phyloP scores from a whole-genome alignment of 805 yeast species.

The Teunomyces atbi region DNA sequence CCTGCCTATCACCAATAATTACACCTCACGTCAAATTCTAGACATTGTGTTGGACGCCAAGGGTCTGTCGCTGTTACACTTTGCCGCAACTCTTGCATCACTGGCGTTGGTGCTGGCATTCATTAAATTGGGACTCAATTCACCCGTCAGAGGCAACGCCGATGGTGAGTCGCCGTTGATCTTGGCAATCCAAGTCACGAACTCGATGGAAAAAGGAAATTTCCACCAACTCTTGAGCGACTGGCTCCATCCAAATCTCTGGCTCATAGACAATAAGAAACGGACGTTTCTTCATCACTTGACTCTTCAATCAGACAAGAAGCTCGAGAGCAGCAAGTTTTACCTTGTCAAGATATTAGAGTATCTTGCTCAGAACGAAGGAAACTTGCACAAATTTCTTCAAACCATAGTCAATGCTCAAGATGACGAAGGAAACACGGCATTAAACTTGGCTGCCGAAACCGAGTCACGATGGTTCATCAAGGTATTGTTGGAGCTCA shows the following conservation, averaged over 20 bases:
- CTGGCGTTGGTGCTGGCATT: conserved; percentile 32
- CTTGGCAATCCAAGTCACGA: conserved; percentile 80
- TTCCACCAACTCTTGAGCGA: conserved; percentile 66
- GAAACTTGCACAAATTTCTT: conserved; percentile 17
- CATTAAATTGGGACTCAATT: conserved; percentile 32
- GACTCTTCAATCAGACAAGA: conserved; percentile 43
- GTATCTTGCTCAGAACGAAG: conserved; percentile 25
- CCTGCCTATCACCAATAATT: conserved; percentile 18
- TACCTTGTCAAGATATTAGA: conserved; percentile 35
- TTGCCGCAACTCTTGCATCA: conserved; percentile 42
- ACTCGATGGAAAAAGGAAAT: conserved; percentile 73
- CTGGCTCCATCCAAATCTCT: conserved; percentile 61
- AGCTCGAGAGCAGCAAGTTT: conserved; percentile 33
- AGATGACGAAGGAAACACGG: conserved; percentile 39
- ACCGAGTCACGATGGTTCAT: conserved; percentile 38
- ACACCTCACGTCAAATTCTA: conserved; percentile 9
- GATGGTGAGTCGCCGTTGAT: conserved; percentile 46
- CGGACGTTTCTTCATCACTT: conserved; percentile 88
- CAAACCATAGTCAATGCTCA: conserved; percentile 31
- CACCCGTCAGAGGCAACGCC: conserved; percentile 39
- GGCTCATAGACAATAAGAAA: conserved; percentile 54
- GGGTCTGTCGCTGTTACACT: conserved; percentile 44
- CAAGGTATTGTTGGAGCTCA: conserved; percentile 30
- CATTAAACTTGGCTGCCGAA: conserved; percentile 42
- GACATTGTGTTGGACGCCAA: conserved; percentile 40